These are phyloP conservation scores for Aspergillus brasiliensis DNA, from an alignment of 2,329 filamentous ascomycete genomes.

Conservation along the genomic window DNA sequence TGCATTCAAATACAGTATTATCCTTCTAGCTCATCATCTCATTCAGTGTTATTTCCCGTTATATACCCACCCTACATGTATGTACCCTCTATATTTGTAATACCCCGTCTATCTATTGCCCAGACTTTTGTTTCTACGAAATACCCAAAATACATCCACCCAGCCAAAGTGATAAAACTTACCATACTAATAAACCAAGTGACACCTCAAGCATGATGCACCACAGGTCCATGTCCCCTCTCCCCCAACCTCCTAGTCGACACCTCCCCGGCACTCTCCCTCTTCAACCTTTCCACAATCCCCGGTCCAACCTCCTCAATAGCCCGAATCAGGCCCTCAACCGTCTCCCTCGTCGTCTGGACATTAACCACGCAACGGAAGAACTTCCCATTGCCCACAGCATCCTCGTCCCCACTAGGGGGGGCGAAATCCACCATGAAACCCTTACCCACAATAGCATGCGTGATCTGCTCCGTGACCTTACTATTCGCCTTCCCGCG, in stretches of 20 bases:
- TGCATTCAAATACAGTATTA: background rate
- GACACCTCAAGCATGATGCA: conserved; percentile 21
- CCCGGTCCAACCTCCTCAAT: conserved; percentile 53
- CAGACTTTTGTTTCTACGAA: too few species aligned
- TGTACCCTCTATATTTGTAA: background rate
- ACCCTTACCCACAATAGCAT: conserved; percentile 58
- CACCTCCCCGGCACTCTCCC: conserved; percentile 13
- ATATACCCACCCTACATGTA: background rate
- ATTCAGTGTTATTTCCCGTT: too few species aligned
- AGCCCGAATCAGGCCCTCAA: conserved; percentile 63
- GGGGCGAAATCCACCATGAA: conserved; percentile 72
- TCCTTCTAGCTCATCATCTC: too few species aligned
- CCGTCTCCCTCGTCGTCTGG: conserved; percentile 59
- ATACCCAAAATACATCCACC: background rate
- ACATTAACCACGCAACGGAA: conserved; percentile 71
- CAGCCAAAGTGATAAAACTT: background rate
- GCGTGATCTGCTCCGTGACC: conserved; percentile 58
- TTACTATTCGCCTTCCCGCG: conserved; percentile 54
- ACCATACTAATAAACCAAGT: background rate
- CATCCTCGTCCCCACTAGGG: conserved; percentile 49
- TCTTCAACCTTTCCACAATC: conserved; percentile 34
- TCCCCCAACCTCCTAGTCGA: conserved; percentile 32
- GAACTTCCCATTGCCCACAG: conserved; percentile 62
- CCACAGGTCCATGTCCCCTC: conserved; percentile 39
- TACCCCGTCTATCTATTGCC: too few species aligned